These are phyloP conservation scores for Nigrograna mackinnonii DNA, from an alignment of 2,329 filamentous ascomycete genomes.

Conservation along the genomic window DNA sequence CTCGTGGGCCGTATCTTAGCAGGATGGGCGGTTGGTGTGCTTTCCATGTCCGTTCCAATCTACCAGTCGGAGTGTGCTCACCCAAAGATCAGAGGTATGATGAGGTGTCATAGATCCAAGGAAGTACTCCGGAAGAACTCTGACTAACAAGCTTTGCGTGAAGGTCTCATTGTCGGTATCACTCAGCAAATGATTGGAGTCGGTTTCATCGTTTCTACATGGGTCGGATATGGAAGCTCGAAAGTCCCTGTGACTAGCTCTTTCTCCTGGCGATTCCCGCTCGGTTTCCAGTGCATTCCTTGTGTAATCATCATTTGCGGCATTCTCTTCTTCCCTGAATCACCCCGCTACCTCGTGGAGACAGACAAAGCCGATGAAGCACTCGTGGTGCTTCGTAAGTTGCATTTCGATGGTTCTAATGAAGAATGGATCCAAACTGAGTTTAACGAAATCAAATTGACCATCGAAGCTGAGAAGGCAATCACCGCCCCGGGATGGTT, in stretches of 20 bases:
- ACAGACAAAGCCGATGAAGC: slow-evolving; percentile 62
- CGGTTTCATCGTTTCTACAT: slow-evolving; percentile 60
- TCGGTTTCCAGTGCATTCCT: slow-evolving; percentile 52
- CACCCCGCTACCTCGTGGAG: slow-evolving; percentile 40
- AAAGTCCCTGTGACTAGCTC: slow-evolving; percentile 40
- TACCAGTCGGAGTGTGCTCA: slow-evolving; percentile 67
- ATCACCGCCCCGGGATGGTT: slow-evolving; percentile 58
- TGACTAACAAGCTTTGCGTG: no score
- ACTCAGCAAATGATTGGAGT: slow-evolving; percentile 62
- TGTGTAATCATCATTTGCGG: slow-evolving; percentile 47
- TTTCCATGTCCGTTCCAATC: slow-evolving; percentile 64
- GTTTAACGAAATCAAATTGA: slow-evolving; percentile 63
- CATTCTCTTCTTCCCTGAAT: slow-evolving; percentile 47
- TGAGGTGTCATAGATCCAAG: slow-evolving; percentile 53
- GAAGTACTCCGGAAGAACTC: no score
- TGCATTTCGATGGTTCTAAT: slow-evolving; percentile 59
- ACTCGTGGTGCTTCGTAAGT: slow-evolving; percentile 44
- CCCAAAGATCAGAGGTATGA: slow-evolving; percentile 57
- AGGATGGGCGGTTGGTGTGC: slow-evolving; percentile 61
- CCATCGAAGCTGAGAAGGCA: slow-evolving; percentile 62
- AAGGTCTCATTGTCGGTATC: slow-evolving; percentile 57
- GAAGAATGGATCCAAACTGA: slow-evolving; percentile 63
- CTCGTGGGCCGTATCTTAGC: slow-evolving; percentile 61
- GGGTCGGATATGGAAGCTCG: slow-evolving; percentile 52
- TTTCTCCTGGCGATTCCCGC: slow-evolving; percentile 48